Evolutionary conservation across 176 grass and related monocot species (phyloP), one percentile per base, ranked within the genome.

Genomic region (Melocanna baccifera): DNA sequence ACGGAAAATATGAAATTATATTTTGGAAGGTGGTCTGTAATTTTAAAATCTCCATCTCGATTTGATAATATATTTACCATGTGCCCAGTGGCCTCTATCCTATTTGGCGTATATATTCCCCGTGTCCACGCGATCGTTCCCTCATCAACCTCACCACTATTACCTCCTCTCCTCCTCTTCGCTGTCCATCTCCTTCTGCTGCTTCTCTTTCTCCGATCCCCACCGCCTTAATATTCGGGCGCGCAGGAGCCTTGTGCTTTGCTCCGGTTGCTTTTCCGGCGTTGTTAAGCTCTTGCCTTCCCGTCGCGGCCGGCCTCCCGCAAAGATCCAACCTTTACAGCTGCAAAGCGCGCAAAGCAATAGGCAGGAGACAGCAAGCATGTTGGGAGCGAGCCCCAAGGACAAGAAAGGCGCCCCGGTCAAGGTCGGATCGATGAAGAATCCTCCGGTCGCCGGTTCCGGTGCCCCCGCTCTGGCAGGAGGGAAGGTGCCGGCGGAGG

Each of bases 61-160:
- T 18, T 22, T 46, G 74, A 82, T 86, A 65, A 77, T 78, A 68
- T 9, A 67, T 26, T 82, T 16, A 78, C 14, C 84, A 91, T 87
- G 89, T 84, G 85, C 85, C 84, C 10, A 75, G 67, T 84, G 68
- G 85, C 51, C 62, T 71, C 23, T 84, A 84, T 75, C 84, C 69
- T 87, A 87, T 79, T 87, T 67, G 42, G 80, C 81, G 80, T 91
- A 91, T 91, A 91, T 87, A 91, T 91, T 75, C 80, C 51, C 84
- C 84, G 22, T 79, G 84, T 68, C 84, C 80, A 74, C 37, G 80
- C 80, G 74, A 45, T 79, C 58, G 62, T 58, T 72, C 63, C 57
- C 80, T 80, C 87, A 75, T 75, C 87, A 9, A 19, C 68, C 46
- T 80, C 68, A 30, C 70, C 28, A 40, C 51, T 57, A 50, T 68